Base-by-base conservation (phyloP, 202 grass and related monocot species). In the Setaria italica region DNA sequence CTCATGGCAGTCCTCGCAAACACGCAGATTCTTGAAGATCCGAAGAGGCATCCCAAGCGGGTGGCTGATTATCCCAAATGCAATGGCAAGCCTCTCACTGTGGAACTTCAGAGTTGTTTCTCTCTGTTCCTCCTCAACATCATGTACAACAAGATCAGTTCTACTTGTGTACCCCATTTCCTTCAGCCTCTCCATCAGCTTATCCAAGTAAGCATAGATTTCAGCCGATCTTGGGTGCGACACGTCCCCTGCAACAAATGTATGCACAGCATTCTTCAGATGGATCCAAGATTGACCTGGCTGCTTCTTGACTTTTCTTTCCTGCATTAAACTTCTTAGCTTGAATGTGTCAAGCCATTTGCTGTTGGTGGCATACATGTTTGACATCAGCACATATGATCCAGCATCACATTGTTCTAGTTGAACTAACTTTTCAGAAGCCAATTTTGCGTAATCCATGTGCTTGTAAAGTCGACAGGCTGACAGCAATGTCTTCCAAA, bases 201-300 rank as follows among this genome's bases (percentile, higher is more conserved):
- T 88, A 43, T 81, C 82, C 84, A 88, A 70, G 67, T 77, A 91
- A 47, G 82, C 72, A 80, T 92, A 92, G 16, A 88, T 88, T 58
- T 90, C 85, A 88, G 63, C 12, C n/a, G 82, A 71, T 74, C 86
- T 78, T 1, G 85, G 88, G 66, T 92, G 90, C 0, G 60, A 84
- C 47, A 11, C 10, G 65, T 94, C 90, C 49, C 86, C 78, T 47
- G 70, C 88, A 15, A 83, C 47, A 85, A 92, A 90, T 34, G 80
- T 90, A 60, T 92, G 83, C 35, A 94, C 67, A 4, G 4, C 30
- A 64, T 87, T 90, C 83, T 84, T 90, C 42, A 95, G 43, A 78
- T 92, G 85, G 78, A 94, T 88, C 92, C 92, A 94, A 70, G 92
- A 94, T 72, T 32, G 87, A 29, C 88, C 90, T 4, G 92, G 90